phyloP scores from a whole-genome alignment of 768 basidiomycete species.

The Boletus rex-veris region DNA sequence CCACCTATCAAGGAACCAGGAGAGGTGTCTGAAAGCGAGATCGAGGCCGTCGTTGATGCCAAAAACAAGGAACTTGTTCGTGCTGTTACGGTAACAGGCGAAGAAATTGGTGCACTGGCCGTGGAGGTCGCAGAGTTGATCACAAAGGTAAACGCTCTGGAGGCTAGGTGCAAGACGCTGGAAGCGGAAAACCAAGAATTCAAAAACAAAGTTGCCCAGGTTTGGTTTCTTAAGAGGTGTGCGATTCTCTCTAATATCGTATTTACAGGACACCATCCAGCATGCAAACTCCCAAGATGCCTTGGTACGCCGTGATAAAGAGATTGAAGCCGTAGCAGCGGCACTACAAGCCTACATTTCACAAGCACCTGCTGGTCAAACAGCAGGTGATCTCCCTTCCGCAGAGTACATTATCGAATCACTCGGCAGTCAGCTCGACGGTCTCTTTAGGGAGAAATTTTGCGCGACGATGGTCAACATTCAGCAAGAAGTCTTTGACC shows the following conservation, averaged over 20 bases:
- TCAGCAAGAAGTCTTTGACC: conserved; percentile 25
- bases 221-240: conserved; percentile 9
- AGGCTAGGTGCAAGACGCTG: conserved; percentile 17
- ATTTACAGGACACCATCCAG: conserved; percentile 12
- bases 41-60: conserved; percentile 26
- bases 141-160: conserved; percentile 25
- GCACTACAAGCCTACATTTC: conserved; percentile 32
- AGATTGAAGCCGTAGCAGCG: conserved; percentile 29
- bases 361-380: conserved; percentile 19
- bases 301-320: conserved; percentile 20
- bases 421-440: conserved; percentile 23
- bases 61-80: conserved; percentile 18
- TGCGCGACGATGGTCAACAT: conserved; percentile 13
- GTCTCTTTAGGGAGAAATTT: conserved; percentile 26
- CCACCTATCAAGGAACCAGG: conserved; percentile 13
- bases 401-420: conserved; percentile 30
- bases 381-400: conserved; percentile 20
- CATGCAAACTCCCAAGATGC: conserved; percentile 12
- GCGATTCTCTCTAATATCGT: background rate
- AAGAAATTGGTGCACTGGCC: conserved; percentile 32
- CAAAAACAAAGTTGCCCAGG: conserved; percentile 25
- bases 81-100: conserved; percentile 16
- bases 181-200: conserved; percentile 29
- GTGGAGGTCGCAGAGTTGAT: conserved; percentile 33
- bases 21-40: conserved; percentile 19